Conservation (phyloP, 805 yeast species). For the Yueomyces sinensis region DNA sequence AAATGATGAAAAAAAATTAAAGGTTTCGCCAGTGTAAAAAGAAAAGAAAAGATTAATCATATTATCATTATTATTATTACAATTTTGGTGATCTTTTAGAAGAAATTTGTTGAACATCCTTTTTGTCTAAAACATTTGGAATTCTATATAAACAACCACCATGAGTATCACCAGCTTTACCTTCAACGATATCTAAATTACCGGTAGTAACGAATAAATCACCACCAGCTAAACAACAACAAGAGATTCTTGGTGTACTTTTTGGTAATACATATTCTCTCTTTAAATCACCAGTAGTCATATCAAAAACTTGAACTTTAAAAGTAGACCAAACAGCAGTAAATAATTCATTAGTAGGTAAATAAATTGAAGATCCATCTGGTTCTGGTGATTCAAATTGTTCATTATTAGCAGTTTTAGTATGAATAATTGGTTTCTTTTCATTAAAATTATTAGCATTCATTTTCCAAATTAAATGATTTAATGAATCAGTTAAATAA, state of each 20-base stretch:
- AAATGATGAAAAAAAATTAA: too few species aligned
- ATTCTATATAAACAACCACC: constrained; percentile 51
- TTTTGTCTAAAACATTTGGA: constrained; percentile 3
- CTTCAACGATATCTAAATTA: constrained; percentile 25
- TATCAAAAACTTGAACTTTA: constrained; percentile 40
- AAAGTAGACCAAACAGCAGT: constrained; percentile 55
- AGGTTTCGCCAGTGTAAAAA: too few species aligned
- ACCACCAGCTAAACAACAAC: constrained; percentile 55
- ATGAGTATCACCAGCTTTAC: constrained; percentile 29
- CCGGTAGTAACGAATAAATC: constrained; percentile 62
- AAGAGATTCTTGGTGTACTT: constrained; percentile 47
- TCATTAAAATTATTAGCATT: constrained; percentile 17
- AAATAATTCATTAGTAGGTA: constrained; percentile 37
- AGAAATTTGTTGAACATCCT: not conserved
- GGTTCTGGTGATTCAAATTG: constrained; percentile 43
- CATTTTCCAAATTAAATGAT: constrained; percentile 35
- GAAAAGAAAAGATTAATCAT: not conserved
- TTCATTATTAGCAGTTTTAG: constrained; percentile 13
- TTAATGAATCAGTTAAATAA: constrained; percentile 42
- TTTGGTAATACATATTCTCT: constrained; percentile 44
- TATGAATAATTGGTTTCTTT: constrained; percentile 25
- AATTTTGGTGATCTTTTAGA: not conserved
- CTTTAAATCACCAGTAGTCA: constrained; percentile 33
- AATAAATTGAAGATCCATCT: constrained; percentile 62
- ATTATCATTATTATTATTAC: not conserved